A percentile compares a stretch with the other conserved stretches of the same genome.
These are phyloP conservation scores for Ophiostoma sp. DNA, from an alignment of 2,329 filamentous ascomycete genomes.

Conservation along the genomic window DNA sequence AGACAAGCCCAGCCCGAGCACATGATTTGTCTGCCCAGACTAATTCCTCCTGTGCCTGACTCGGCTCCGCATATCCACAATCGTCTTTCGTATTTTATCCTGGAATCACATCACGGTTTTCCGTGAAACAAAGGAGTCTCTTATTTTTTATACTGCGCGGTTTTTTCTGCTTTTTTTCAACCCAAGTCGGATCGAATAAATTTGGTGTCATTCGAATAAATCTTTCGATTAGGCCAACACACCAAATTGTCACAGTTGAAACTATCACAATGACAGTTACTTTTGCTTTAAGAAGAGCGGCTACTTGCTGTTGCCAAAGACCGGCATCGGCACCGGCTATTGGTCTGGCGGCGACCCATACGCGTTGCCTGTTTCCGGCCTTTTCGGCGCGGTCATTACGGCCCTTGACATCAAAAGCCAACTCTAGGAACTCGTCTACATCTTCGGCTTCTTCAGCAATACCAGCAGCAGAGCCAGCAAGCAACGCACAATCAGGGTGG, in stretches of 20 bases:
- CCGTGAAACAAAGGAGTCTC: neutral
- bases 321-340: constrained; percentile 6
- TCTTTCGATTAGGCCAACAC: too few species aligned
- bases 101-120: neutral
- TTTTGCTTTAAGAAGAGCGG: neutral
- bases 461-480: neutral
- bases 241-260: too few species aligned
- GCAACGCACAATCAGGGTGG: constrained; percentile 29
- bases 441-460: neutral
- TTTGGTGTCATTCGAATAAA: too few species aligned
- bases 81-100: constrained; percentile 1
- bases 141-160: neutral
- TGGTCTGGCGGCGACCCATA: neutral
- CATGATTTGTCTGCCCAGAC: neutral
- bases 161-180: neutral
- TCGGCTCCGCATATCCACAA: neutral
- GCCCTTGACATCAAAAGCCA: neutral
- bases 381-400: neutral
- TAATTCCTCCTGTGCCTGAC: neutral
- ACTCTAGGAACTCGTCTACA: neutral
- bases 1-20: neutral
- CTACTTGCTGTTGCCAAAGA: neutral
- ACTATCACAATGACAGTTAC: neutral
- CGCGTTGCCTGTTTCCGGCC: neutral
- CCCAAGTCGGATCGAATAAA: neutral